These are phyloP conservation scores for Fusarium azukiicola DNA, from an alignment of 2,329 filamentous ascomycete species.

Conservation along the genomic window DNA sequence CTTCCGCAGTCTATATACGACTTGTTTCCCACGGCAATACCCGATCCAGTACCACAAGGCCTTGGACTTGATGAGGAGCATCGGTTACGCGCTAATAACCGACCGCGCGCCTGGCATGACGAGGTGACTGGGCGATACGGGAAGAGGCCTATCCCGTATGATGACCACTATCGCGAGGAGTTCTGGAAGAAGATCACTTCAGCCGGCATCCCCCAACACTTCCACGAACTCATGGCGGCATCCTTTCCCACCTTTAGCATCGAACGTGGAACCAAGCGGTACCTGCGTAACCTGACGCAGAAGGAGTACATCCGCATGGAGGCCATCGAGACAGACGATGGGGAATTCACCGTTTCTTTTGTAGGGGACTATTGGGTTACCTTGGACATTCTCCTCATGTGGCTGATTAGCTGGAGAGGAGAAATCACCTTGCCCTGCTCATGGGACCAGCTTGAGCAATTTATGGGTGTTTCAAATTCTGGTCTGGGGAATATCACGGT, in stretches of 20 bases:
- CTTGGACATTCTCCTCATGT: slow-evolving; percentile 27
- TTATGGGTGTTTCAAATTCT: not conserved
- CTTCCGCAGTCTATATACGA: slow-evolving; percentile 20
- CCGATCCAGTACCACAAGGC: not conserved
- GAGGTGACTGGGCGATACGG: not conserved
- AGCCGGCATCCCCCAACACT: not conserved
- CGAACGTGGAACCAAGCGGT: slow-evolving; percentile 23
- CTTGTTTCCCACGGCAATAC: not conserved
- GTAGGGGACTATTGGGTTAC: slow-evolving; percentile 25
- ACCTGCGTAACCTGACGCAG: slow-evolving; percentile 24
- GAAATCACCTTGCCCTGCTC: not conserved
- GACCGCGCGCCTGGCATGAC: not conserved
- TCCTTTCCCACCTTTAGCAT: not conserved
- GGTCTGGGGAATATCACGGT: not conserved
- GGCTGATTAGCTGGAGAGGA: slow-evolving; percentile 36
- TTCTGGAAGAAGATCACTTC: not conserved
- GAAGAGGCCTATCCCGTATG: not conserved
- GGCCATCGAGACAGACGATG: not conserved
- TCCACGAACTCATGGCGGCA: not conserved
- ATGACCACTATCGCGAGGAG: not conserved
- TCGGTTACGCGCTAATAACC: not conserved
- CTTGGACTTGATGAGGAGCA: not conserved
- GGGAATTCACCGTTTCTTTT: not conserved
- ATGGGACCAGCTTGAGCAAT: slow-evolving; percentile 25
- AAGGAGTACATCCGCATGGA: slow-evolving; percentile 42